Base-by-base conservation (phyloP, 176 grass and related monocot genomes). In the Carex kokanica region DNA sequence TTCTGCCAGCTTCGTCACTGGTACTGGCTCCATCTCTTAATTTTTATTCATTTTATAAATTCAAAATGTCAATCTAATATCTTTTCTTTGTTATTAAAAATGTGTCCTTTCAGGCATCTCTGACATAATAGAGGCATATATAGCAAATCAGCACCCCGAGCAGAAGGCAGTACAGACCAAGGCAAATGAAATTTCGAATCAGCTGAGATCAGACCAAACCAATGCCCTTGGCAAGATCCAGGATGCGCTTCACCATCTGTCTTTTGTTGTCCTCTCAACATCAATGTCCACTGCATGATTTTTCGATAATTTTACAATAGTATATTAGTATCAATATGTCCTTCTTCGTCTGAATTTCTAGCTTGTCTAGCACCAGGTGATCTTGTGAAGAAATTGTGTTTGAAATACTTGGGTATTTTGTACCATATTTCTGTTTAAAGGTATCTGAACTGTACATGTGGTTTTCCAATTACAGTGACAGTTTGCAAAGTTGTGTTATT, bases 1-100 rank as follows among this genome's bases (percentile, higher is more conserved):
- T 66, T 95, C 91, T 63, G 66, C 83, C 29, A 93, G 96, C 91
- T 99, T 99, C 74, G 84, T 85, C 75, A 90, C 91, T 87, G 96
- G 96, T 99, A 86, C 17, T 59, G 69, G 25, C 21, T 18, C 65
- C 77, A 65, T 58, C 16, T 78, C 27, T 12, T 63, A 40, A 61
- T 83, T 23, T 83, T 53, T 72, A 67, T 84, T 36, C 3, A 64
- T 36, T 58, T 83, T 32, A 51, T 12, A 8, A 34, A 60, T 58
- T 72, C 43, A 58, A 36, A 75, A 45, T 72, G 16, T 49, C 34
- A 61, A 23, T 59, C 41, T 80, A 32, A 73, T 0, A 20, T n/a
- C 11, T 29, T 80, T 68, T 74, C 6, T 92, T 88, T 10, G 60
- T 9, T 85, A 12, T 53, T 31, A 4, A 45, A 40, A 70, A 61